Evolutionary conservation across 75 land plant genomes (phyloP).

Genomic region (Larix kaempferi): DNA sequence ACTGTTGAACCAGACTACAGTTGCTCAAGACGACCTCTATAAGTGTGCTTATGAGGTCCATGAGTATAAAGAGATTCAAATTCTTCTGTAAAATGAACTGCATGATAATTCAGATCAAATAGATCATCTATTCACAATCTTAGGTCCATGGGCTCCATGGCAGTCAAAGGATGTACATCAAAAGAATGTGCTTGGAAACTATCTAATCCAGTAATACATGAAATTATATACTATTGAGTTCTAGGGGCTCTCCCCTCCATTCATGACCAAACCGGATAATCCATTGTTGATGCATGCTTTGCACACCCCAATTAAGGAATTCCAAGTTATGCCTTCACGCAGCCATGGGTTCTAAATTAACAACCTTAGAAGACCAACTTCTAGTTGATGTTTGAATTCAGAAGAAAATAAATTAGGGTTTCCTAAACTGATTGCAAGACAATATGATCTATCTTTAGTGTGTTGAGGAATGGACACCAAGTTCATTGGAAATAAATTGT

Average conservation of each 20-base stretch:
- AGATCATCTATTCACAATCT: conserved; percentile 90
- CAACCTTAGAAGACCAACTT: too few relatives aligned
- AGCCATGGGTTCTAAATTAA: too few relatives aligned
- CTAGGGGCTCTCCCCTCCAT: conserved; percentile 67
- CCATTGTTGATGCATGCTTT: conserved; percentile 73
- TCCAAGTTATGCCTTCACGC: too few relatives aligned
- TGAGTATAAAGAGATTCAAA: conserved; percentile 90
- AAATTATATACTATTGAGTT: conserved; percentile 34
- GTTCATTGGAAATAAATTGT: too few relatives aligned
- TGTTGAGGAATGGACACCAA: too few relatives aligned
- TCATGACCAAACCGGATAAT: conserved; percentile 84
- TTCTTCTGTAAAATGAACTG: conserved; percentile 55
- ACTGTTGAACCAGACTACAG: too few relatives aligned
- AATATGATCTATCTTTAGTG: too few relatives aligned
- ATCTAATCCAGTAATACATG: conserved; percentile 80
- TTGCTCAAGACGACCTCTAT: too few relatives aligned
- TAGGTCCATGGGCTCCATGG: conserved; percentile 36
- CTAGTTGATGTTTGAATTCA: too few relatives aligned
- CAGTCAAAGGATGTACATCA: not conserved
- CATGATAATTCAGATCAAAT: conserved; percentile 62
- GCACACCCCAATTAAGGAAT: conserved; percentile 47
- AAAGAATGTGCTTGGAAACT: conserved; percentile 48
- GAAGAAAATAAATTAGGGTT: too few relatives aligned
- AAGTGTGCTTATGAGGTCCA: conserved; percentile 21
- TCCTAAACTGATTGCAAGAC: too few relatives aligned